A percentile compares a stretch with the other conserved stretches of the same genome.
phyloP scores from a whole-genome alignment of 2,329 filamentous ascomycete species.

The Xylaria sp. region DNA sequence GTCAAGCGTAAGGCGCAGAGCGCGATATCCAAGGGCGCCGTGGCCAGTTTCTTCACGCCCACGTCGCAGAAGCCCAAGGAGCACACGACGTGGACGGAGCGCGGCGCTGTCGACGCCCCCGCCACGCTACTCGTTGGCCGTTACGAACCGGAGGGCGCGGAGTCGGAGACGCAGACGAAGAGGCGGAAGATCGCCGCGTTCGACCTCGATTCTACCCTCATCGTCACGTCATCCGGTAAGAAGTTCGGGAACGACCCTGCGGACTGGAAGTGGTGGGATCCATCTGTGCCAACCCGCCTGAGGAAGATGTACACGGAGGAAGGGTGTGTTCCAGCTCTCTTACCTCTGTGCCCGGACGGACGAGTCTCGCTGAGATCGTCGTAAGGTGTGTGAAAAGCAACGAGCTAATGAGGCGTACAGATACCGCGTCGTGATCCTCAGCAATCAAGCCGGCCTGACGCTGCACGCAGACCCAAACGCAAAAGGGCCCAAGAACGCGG shows the following conservation, averaged over 20 bases:
- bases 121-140: constrained; percentile 75
- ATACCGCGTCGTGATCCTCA: constrained; percentile 78
- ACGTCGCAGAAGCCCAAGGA: constrained; percentile 83
- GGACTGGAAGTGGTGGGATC: constrained; percentile 97
- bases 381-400: not conserved
- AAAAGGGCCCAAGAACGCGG: constrained; percentile 61
- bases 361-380: not conserved
- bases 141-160: constrained; percentile 58
- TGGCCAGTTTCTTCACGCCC: constrained; percentile 88
- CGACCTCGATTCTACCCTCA: constrained; percentile 85
- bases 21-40: constrained; percentile 63
- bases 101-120: constrained; percentile 57
- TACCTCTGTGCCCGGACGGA: too few species aligned
- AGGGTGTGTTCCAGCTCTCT: constrained; percentile 54
- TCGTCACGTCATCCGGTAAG: constrained; percentile 80
- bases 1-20: constrained; percentile 59
- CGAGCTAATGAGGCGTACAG: constrained; percentile 46
- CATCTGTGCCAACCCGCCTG: constrained; percentile 69
- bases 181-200: constrained; percentile 72
- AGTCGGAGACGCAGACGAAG: constrained; percentile 39
- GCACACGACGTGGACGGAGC: constrained; percentile 72
- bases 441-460: constrained; percentile 85
- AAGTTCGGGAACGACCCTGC: constrained; percentile 70
- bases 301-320: constrained; percentile 69
- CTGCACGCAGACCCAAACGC: constrained; percentile 74